Evolutionary conservation across 768 basidiomycete species (phyloP).

Genomic region (Fibroporia radiculosa): DNA sequence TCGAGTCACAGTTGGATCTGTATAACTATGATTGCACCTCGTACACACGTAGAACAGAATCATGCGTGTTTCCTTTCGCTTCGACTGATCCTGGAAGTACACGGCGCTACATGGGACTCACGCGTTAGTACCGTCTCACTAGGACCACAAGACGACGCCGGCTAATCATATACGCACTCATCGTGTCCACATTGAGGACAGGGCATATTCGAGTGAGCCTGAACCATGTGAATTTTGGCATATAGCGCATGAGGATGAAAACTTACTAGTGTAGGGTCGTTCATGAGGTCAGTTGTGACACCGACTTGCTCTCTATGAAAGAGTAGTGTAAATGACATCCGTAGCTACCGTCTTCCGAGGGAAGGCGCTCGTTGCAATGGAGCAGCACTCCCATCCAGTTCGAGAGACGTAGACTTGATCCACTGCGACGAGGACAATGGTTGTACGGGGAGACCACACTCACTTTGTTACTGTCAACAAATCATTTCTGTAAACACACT

Average conservation of each 20-base stretch:
- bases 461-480: slow-evolving; percentile 90
- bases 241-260: neutral
- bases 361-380: too few relatives aligned
- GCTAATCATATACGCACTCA: slow-evolving; percentile 60
- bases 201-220: slow-evolving; percentile 79
- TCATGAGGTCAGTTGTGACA: slow-evolving; percentile 78
- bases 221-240: slow-evolving; percentile 4
- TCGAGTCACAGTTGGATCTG: slow-evolving; percentile 42
- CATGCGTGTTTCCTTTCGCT: slow-evolving; percentile 93
- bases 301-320: slow-evolving; percentile 80
- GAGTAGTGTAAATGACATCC: slow-evolving; percentile 5
- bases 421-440: neutral
- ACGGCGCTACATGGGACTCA: slow-evolving; percentile 57
- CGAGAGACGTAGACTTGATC: neutral
- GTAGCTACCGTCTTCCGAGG: too few relatives aligned
- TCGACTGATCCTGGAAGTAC: slow-evolving; percentile 94
- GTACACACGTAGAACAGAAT: slow-evolving; percentile 87
- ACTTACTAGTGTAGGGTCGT: slow-evolving; percentile 81
- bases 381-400: too few relatives aligned
- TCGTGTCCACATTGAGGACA: slow-evolving; percentile 80
- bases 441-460: slow-evolving; percentile 10
- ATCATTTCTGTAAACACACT: slow-evolving; percentile 91
- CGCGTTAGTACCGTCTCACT: neutral
- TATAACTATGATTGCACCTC: slow-evolving; percentile 70
- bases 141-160: neutral